phyloP scores from a whole-genome alignment of 2,329 filamentous ascomycete species.

The Biscogniauxia marginata region DNA sequence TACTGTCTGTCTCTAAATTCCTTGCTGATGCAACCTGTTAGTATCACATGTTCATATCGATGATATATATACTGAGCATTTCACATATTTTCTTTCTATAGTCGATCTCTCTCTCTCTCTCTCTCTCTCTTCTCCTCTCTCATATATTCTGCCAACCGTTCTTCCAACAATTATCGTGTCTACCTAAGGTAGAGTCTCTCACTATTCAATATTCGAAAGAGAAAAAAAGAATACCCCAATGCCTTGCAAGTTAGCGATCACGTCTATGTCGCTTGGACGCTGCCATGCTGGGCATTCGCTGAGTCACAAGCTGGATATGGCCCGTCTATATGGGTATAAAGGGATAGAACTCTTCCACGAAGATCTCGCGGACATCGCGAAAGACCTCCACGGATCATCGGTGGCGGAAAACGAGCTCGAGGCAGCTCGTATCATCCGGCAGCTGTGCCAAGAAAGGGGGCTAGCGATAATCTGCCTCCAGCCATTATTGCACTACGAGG shows the following conservation, averaged over 20 bases:
- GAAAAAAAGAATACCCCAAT: conserved; percentile 30
- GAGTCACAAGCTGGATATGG: conserved; percentile 65
- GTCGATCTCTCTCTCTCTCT: too few species aligned
- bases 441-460: conserved; percentile 54
- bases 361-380: conserved; percentile 64
- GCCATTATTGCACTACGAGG: conserved; percentile 78
- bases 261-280: conserved; percentile 74
- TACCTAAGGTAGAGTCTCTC: background rate
- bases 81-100: too few species aligned
- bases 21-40: too few species aligned
- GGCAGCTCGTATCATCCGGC: conserved; percentile 57
- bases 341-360: conserved; percentile 79
- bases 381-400: conserved; percentile 40
- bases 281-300: conserved; percentile 67
- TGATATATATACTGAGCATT: too few species aligned
- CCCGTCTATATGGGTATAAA: conserved; percentile 60
- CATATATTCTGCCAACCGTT: too few species aligned
- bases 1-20: too few species aligned
- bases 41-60: too few species aligned
- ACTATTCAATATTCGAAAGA: background rate
- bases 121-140: too few species aligned
- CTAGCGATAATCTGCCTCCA: conserved; percentile 67
- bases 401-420: conserved; percentile 47
- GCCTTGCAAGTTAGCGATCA: conserved; percentile 64
- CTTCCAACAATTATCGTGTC: too few species aligned